phyloP scores from a whole-genome alignment of 805 yeast species.

The Metschnikowia anglica region DNA sequence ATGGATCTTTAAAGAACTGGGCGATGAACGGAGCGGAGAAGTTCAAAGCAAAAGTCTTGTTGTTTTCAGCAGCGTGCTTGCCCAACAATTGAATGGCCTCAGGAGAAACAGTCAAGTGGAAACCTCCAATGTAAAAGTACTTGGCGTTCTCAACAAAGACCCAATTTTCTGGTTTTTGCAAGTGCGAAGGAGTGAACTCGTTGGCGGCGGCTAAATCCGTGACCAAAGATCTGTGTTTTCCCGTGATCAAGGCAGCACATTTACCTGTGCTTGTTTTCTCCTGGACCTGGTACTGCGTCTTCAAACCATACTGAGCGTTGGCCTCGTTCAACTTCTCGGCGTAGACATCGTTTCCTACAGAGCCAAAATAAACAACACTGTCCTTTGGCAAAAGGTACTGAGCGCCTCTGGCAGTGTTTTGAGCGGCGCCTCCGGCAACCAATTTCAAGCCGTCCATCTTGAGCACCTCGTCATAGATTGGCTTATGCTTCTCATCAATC shows the following conservation, averaged over 20 bases:
- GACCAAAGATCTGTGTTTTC: slow-evolving; percentile 85
- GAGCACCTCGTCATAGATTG: slow-evolving; percentile 80
- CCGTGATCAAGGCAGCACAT: slow-evolving; percentile 94
- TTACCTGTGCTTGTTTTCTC: slow-evolving; percentile 84
- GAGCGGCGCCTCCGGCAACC: slow-evolving; percentile 99
- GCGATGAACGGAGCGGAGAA: slow-evolving; percentile 96
- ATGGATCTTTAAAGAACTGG: slow-evolving; percentile 89
- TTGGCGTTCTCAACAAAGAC: slow-evolving; percentile 73
- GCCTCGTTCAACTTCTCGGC: slow-evolving; percentile 79
- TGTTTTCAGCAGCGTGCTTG: slow-evolving; percentile 81
- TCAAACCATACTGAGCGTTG: slow-evolving; percentile 84
- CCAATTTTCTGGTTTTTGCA: slow-evolving; percentile 91
- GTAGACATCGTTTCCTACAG: slow-evolving; percentile 91
- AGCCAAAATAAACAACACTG: slow-evolving; percentile 91
- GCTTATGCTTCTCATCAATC: slow-evolving; percentile 78
- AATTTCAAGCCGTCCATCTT: slow-evolving; percentile 57
- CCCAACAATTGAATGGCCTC: slow-evolving; percentile 89
- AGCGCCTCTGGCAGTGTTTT: slow-evolving; percentile 98
- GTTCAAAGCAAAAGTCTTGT: slow-evolving; percentile 80
- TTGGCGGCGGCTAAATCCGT: slow-evolving; percentile 98
- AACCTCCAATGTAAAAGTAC: slow-evolving; percentile 95
- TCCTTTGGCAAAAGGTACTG: slow-evolving; percentile 81
- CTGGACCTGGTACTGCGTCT: slow-evolving; percentile 81
- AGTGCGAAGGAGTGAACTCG: slow-evolving; percentile 87
- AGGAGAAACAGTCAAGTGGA: slow-evolving; percentile 96